A percentile compares a stretch with the other conserved stretches of the same genome.
Evolutionary conservation across 2,329 filamentous ascomycete species (phyloP).

Genomic region (Dothistroma septosporum): DNA sequence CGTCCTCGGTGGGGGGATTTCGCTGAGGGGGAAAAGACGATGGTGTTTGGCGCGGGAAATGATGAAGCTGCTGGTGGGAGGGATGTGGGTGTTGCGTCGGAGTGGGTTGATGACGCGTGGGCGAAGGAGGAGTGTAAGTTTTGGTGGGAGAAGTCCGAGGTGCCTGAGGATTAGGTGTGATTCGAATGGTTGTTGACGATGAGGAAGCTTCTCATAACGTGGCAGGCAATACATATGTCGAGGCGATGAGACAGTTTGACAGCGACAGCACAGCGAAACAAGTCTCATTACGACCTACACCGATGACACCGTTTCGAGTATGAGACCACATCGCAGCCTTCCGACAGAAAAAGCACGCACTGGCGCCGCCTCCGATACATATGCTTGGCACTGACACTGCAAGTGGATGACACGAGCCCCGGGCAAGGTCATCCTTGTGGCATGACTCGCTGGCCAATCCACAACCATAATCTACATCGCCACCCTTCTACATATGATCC

Average conservation of each 20-base stretch:
- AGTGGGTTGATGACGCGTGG: constrained; percentile 42
- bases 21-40: constrained; percentile 19
- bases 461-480: too few species aligned
- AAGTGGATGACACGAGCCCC: too few species aligned
- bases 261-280: neutral
- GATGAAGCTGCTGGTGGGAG: constrained; percentile 47
- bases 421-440: too few species aligned
- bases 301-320: neutral
- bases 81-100: constrained; percentile 43
- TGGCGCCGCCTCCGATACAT: too few species aligned
- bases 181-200: too few species aligned
- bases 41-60: constrained; percentile 60
- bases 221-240: neutral
- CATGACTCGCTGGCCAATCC: too few species aligned
- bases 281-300: neutral
- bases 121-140: constrained; percentile 53
- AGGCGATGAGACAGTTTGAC: neutral
- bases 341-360: neutral
- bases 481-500: too few species aligned
- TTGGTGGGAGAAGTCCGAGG: constrained; percentile 56
- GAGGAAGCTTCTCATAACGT: too few species aligned
- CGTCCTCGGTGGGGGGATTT: constrained; percentile 28
- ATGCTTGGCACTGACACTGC: too few species aligned
- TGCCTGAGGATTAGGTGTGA: constrained; percentile 19
- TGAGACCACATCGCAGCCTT: too few species aligned